Conservation (phyloP, 1,139 yeast genomes). For the Sugiyamaella novakii region DNA sequence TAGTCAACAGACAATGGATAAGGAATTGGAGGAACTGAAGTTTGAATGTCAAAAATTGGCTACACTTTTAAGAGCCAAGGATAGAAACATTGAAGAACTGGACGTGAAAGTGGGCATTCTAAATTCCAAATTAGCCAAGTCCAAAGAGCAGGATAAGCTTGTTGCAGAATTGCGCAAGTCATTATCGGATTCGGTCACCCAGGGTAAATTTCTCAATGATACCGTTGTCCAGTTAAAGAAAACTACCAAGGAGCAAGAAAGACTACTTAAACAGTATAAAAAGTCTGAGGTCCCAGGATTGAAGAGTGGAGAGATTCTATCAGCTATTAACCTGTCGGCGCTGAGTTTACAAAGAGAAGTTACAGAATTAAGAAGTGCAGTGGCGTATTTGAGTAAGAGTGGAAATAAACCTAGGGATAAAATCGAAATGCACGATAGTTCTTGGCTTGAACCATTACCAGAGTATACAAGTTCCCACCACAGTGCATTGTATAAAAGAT, state of each 20-base stretch:
- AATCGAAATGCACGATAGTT: background rate
- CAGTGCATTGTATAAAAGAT: slow-evolving; percentile 16
- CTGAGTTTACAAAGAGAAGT: slow-evolving; percentile 30
- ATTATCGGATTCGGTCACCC: slow-evolving; percentile 35
- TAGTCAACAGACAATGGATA: slow-evolving; percentile 27
- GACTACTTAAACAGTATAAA: slow-evolving; percentile 27
- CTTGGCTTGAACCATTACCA: slow-evolving; percentile 14
- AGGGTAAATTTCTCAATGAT: slow-evolving; percentile 33
- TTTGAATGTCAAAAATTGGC: slow-evolving; percentile 33
- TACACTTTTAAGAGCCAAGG: slow-evolving; percentile 39
- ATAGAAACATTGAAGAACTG: slow-evolving; percentile 48
- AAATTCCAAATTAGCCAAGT: slow-evolving; percentile 48
- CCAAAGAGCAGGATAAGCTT: slow-evolving; percentile 42
- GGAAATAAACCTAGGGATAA: background rate
- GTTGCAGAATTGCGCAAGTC: slow-evolving; percentile 37
- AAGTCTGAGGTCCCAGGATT: slow-evolving; percentile 24
- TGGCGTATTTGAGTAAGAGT: slow-evolving; percentile 23
- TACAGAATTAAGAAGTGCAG: slow-evolving; percentile 24
- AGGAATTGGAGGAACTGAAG: slow-evolving; percentile 33
- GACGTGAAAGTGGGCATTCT: slow-evolving; percentile 49
- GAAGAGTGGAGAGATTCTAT: slow-evolving; percentile 19
- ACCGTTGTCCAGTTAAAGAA: slow-evolving; percentile 31
- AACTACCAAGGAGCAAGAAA: slow-evolving; percentile 43
- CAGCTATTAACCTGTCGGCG: slow-evolving; percentile 24
- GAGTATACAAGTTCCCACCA: slow-evolving; percentile 3